Conservation (phyloP, 345 rosid species). For the Euclidium syriacum region DNA sequence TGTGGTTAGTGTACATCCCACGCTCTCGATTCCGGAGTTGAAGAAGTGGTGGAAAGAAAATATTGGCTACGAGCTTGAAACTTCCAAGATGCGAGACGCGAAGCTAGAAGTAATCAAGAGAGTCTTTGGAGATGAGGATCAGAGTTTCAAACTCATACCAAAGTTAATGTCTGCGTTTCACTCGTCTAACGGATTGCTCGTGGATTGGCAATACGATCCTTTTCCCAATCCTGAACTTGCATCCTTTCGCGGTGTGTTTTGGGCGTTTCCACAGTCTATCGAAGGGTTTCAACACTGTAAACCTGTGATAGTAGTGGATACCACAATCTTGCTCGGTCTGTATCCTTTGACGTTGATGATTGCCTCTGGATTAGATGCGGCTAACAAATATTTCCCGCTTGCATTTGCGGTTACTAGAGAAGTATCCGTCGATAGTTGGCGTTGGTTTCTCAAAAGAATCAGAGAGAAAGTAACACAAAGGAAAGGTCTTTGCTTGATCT, state of each 20-base stretch:
- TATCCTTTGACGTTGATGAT: background rate
- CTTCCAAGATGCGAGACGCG: background rate
- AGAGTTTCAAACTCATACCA: background rate
- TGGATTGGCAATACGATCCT: background rate
- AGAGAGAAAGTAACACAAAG: conserved; percentile 1
- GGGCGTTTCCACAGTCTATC: background rate
- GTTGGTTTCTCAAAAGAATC: background rate
- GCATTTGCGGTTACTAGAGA: conserved; percentile 1
- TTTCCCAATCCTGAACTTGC: conserved; percentile 3
- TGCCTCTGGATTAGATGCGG: background rate
- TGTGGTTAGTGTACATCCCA: background rate
- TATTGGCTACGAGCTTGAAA: background rate
- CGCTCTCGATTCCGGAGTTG: background rate
- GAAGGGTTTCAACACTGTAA: background rate
- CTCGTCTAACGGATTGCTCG: background rate
- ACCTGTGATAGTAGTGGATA: background rate
- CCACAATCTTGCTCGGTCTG: background rate
- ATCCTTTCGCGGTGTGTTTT: background rate
- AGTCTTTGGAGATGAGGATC: background rate
- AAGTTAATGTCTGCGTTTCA: background rate
- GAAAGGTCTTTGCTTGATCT: background rate
- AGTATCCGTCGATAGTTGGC: background rate
- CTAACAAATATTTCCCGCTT: background rate
- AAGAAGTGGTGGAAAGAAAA: background rate
- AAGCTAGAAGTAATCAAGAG: background rate